Evolutionary conservation across 2,329 filamentous ascomycete genomes (phyloP).

Genomic region (Venturia aucupariae): DNA sequence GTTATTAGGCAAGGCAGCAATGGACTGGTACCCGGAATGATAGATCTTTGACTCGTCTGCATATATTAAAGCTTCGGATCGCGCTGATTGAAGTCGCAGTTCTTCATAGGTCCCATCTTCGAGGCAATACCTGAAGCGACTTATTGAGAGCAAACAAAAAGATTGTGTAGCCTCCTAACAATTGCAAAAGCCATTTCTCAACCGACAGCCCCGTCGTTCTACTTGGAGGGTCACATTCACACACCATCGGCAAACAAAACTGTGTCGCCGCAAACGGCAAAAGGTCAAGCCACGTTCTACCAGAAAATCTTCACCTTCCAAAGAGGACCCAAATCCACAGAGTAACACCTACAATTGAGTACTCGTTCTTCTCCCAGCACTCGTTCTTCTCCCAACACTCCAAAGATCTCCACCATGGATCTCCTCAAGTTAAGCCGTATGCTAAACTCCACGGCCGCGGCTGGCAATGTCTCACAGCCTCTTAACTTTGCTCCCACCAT

Average conservation of each 20-base stretch:
- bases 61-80: neutral
- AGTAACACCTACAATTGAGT: neutral
- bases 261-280: neutral
- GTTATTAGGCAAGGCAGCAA: neutral
- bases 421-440: slow-evolving; percentile 3
- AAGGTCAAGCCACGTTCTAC: neutral
- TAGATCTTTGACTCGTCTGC: neutral
- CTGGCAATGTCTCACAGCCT: slow-evolving; percentile 15
- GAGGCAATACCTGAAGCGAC: neutral
- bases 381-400: neutral
- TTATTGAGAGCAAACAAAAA: neutral
- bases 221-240: neutral
- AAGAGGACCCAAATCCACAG: neutral
- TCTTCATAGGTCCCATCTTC: neutral
- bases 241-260: neutral
- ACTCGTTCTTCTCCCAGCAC: neutral
- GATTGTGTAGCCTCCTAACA: neutral
- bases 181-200: neutral
- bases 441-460: slow-evolving; percentile 1
- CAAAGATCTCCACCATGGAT: neutral
- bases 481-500: slow-evolving; percentile 35
- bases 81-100: neutral
- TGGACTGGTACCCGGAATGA: neutral
- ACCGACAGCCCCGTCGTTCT: neutral
- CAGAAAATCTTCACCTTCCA: neutral